Conservation (phyloP, 805 yeast genomes). For the Wickerhamomyces bovis region DNA sequence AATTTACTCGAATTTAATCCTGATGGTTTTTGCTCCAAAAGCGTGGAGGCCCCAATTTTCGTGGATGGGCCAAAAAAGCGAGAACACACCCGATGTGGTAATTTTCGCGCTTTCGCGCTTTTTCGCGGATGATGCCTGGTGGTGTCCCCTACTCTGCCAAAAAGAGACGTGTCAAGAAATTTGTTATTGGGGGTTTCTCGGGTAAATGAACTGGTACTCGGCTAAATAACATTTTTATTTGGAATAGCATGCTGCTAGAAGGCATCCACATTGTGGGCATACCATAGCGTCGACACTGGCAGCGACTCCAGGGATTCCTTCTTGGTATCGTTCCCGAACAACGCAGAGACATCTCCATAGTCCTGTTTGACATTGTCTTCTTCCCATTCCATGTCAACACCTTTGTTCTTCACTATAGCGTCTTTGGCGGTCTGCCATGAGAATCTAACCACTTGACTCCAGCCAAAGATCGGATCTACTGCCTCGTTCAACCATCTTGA, state of each 20-base stretch:
- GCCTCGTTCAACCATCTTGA: slow-evolving; percentile 60
- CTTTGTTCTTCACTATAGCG: slow-evolving; percentile 47
- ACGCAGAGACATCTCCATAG: slow-evolving; percentile 17
- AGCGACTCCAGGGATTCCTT: slow-evolving; percentile 8
- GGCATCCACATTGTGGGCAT: slow-evolving; percentile 17
- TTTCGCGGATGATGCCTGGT: not conserved
- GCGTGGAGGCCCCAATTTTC: not conserved
- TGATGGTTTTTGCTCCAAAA: not conserved
- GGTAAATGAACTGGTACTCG: not conserved
- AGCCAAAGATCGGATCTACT: slow-evolving; percentile 76
- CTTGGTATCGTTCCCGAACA: slow-evolving; percentile 8
- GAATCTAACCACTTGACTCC: slow-evolving; percentile 72
- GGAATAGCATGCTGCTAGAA: slow-evolving; percentile 2
- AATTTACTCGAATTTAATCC: not conserved
- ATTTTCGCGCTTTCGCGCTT: too few species aligned
- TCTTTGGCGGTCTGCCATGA: slow-evolving; percentile 95
- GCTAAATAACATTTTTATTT: not conserved
- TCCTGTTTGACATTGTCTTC: slow-evolving; percentile 31
- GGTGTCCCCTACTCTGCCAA: not conserved
- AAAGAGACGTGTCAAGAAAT: not conserved
- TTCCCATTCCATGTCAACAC: slow-evolving; percentile 55
- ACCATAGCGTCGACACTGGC: slow-evolving; percentile 24
- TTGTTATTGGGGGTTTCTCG: too few species aligned
- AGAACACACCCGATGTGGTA: not conserved
- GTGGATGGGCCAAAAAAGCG: not conserved